These are phyloP conservation scores for Suhomyces wounanorum DNA, from an alignment of 1,139 yeast species.

Conservation along the genomic window DNA sequence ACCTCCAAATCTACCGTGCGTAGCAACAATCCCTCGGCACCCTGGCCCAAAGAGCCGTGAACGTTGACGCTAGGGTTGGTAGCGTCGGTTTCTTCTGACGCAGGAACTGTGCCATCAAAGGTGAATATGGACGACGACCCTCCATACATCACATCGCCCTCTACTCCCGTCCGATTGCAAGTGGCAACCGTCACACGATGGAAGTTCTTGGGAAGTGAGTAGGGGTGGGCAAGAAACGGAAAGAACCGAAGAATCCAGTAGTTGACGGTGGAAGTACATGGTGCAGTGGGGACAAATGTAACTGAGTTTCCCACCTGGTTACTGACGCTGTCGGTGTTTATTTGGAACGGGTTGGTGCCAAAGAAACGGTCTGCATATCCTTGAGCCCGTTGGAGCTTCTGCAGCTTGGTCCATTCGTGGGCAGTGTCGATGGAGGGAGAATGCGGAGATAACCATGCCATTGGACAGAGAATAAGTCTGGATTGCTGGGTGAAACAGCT, in stretches of 20 bases:
- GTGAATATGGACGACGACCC: conserved; percentile 65
- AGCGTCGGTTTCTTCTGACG: conserved; percentile 25
- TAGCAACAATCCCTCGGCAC: conserved; percentile 60
- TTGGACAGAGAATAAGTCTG: conserved; percentile 69
- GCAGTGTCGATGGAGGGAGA: conserved; percentile 43
- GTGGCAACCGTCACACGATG: conserved; percentile 43
- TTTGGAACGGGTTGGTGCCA: not conserved
- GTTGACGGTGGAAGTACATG: conserved; percentile 34
- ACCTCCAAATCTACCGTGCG: conserved; percentile 53
- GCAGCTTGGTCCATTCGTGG: conserved; percentile 8
- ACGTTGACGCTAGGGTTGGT: conserved; percentile 54
- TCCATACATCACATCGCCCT: conserved; percentile 67
- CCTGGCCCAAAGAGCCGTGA: conserved; percentile 59
- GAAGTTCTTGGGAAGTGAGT: conserved; percentile 28
- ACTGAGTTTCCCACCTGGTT: conserved; percentile 1
- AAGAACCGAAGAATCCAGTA: conserved; percentile 76
- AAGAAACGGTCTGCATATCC: conserved; percentile 10
- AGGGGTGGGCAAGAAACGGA: conserved; percentile 56
- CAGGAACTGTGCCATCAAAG: conserved; percentile 41
- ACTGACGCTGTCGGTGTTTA: not conserved
- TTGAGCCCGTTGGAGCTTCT: conserved; percentile 14
- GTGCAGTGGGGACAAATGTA: conserved; percentile 20
- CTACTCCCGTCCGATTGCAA: conserved; percentile 77
- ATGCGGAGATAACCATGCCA: conserved; percentile 78
- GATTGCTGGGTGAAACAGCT: conserved; percentile 52